A percentile compares a stretch with the other conserved stretches of the same genome.
Evolutionary conservation across 2,329 filamentous ascomycete genomes (phyloP).

Genomic region (Purpureocillium takamizusanense): DNA sequence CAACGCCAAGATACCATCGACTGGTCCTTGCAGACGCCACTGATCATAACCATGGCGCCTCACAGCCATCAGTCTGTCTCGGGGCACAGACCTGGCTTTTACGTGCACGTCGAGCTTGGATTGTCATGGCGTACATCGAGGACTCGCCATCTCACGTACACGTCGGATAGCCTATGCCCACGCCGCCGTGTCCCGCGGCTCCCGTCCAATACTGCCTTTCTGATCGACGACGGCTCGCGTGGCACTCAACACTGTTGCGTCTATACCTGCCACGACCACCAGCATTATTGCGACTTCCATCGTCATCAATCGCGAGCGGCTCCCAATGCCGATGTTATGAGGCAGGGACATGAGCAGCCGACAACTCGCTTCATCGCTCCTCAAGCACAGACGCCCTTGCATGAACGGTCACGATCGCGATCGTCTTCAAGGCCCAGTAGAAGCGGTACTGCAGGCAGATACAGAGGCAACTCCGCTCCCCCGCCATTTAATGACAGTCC

Average conservation of each 20-base stretch:
- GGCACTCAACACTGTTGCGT: not conserved
- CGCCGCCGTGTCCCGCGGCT: not conserved
- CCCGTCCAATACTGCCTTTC: not conserved
- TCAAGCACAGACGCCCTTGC: too few species aligned
- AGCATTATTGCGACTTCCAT: not conserved
- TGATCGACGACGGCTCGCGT: not conserved
- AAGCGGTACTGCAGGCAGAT: too few species aligned
- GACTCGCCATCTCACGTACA: constrained; percentile 26
- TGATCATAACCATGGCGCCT: too few species aligned
- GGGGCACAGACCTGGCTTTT: constrained; percentile 24
- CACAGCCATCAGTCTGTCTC: constrained; percentile 8
- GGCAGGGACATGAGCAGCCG: too few species aligned
- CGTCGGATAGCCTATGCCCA: not conserved
- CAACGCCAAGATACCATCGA: too few species aligned
- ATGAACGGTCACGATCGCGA: too few species aligned
- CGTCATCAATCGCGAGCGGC: not conserved
- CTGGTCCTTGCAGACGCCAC: too few species aligned
- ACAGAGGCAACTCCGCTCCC: constrained; percentile 38
- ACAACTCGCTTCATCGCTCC: too few species aligned
- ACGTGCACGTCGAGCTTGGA: constrained; percentile 42
- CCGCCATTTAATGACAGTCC: constrained; percentile 37
- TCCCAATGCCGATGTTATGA: not conserved
- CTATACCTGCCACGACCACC: not conserved
- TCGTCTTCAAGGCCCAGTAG: too few species aligned
- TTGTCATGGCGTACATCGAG: constrained; percentile 38